Conservation (phyloP, 345 rosid species). For the Eucalyptus polybractea region DNA sequence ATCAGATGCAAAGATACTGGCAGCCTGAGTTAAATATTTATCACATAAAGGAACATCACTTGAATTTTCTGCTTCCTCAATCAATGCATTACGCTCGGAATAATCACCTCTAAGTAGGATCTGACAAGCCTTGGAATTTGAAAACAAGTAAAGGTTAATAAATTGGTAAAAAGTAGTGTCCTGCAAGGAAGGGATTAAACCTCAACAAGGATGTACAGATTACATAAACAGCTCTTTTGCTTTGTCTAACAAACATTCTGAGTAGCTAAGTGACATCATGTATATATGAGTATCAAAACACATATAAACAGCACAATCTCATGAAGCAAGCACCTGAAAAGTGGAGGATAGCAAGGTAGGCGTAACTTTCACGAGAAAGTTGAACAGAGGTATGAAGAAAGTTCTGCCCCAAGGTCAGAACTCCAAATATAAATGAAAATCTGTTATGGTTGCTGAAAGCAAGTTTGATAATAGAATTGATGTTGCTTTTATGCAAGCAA, state of each 20-base stretch:
- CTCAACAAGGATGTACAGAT: background rate
- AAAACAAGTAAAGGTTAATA: background rate
- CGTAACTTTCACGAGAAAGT: background rate
- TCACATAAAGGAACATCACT: constrained; percentile 31
- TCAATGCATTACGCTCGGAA: constrained; percentile 27
- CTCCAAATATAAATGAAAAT: background rate
- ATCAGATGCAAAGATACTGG: constrained; percentile 25
- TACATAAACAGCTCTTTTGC: background rate
- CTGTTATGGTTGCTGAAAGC: background rate
- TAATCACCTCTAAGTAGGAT: constrained; percentile 47
- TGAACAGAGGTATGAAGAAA: background rate
- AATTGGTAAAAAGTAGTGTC: background rate
- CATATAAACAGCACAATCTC: background rate
- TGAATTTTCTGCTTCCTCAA: constrained; percentile 41
- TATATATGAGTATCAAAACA: background rate
- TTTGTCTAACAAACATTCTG: background rate
- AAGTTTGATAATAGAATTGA: background rate
- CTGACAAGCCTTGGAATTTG: constrained; percentile 47
- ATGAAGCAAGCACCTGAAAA: background rate
- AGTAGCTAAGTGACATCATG: background rate
- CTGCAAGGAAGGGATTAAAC: background rate
- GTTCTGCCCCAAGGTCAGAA: background rate
- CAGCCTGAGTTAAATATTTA: constrained; percentile 53
- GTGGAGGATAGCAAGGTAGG: background rate
- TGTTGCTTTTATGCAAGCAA: background rate